Conservation (phyloP, 2,329 filamentous ascomycete genomes). For the Biscogniauxia sp. region DNA sequence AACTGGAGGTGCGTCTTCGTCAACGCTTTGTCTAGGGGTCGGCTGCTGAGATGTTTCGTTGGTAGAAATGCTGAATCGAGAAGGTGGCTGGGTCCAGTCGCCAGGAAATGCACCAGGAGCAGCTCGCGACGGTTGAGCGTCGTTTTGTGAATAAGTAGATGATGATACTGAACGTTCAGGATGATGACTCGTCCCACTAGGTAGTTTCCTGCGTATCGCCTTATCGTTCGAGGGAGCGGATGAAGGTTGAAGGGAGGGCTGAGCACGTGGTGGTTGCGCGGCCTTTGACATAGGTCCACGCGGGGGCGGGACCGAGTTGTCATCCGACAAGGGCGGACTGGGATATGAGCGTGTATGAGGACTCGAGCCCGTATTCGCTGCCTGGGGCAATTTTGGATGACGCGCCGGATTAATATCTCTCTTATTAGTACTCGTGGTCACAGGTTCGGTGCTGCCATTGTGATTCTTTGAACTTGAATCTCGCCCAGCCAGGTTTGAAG, state of each 20-base stretch:
- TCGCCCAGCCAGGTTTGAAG: constrained; percentile 19
- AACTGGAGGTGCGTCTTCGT: constrained; percentile 37
- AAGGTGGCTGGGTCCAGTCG: constrained; percentile 51
- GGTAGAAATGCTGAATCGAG: constrained; percentile 64
- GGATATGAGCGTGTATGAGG: constrained; percentile 32
- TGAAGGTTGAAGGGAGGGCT: constrained; percentile 18
- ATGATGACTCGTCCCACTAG: constrained; percentile 27
- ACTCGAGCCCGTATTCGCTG: background rate
- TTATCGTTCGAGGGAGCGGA: constrained; percentile 33
- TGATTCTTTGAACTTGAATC: constrained; percentile 7
- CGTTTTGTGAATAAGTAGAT: constrained; percentile 35
- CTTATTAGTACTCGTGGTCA: constrained; percentile 23
- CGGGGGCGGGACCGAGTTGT: constrained; percentile 18
- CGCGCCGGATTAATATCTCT: constrained; percentile 22
- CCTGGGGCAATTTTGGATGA: constrained; percentile 20
- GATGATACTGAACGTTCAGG: constrained; percentile 35
- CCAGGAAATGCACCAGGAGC: constrained; percentile 22
- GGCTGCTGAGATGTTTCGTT: constrained; percentile 52
- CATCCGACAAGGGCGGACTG: constrained; percentile 38
- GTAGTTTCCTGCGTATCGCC: constrained; percentile 47
- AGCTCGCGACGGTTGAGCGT: constrained; percentile 24
- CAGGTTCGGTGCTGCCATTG: constrained; percentile 11
- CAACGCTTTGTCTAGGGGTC: constrained; percentile 38
- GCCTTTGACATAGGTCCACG: constrained; percentile 9
- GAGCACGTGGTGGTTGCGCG: constrained; percentile 6